phyloP scores from a whole-genome alignment of 768 basidiomycete genomes.

The Termitomyces sp. region DNA sequence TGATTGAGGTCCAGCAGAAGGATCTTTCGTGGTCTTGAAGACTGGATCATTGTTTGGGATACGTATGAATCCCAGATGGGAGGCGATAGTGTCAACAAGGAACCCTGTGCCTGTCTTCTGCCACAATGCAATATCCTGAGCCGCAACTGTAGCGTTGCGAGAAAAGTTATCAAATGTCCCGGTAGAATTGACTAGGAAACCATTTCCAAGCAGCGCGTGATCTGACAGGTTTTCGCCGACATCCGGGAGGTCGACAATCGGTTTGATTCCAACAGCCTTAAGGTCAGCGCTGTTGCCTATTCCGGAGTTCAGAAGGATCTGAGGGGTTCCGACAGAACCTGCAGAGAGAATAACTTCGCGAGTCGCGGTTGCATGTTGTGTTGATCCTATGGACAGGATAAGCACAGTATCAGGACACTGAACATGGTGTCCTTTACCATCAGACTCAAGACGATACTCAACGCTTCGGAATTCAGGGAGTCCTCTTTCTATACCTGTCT shows the following conservation, averaged over 20 bases:
- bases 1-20: constrained; percentile 1
- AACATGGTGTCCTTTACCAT: neutral
- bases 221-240: constrained; percentile 34
- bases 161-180: neutral
- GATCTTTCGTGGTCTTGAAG: neutral
- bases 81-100: neutral
- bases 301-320: constrained; percentile 25
- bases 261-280: constrained; percentile 13
- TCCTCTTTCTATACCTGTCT: no score
- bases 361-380: constrained; percentile 14
- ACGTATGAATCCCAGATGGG: constrained; percentile 1
- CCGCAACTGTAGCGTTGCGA: neutral
- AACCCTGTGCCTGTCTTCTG: neutral
- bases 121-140: neutral
- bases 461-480: no score
- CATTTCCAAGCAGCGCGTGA: constrained; percentile 15
- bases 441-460: no score
- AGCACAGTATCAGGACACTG: neutral
- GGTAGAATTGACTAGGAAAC: neutral
- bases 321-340: constrained; percentile 24
- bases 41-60: neutral
- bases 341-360: constrained; percentile 31
- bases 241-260: constrained; percentile 23
- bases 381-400: constrained; percentile 6
- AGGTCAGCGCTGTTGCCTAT: constrained; percentile 21